Conservation (phyloP, 805 yeast genomes). For the Metschnikowia orientalis region DNA sequence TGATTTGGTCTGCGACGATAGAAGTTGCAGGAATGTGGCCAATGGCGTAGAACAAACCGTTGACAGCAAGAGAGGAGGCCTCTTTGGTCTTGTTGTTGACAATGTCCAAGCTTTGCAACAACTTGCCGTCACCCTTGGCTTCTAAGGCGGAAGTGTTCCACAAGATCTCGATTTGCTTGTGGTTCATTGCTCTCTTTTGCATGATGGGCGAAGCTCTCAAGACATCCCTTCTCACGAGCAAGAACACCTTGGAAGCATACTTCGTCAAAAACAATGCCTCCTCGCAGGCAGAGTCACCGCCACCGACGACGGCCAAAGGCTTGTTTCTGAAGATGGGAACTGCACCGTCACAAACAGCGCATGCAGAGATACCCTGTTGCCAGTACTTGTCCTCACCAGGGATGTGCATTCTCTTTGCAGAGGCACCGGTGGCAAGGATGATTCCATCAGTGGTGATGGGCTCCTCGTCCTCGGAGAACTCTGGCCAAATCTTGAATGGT, state of each 20-base stretch:
- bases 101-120: slow-evolving; percentile 60
- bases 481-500: slow-evolving; percentile 97
- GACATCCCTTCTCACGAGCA: slow-evolving; percentile 90
- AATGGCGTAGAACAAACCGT: slow-evolving; percentile 95
- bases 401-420: slow-evolving; percentile 87
- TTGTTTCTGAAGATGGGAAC: slow-evolving; percentile 97
- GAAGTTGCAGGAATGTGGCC: slow-evolving; percentile 96
- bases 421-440: slow-evolving; percentile 95
- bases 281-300: slow-evolving; percentile 99
- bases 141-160: slow-evolving; percentile 82
- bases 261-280: slow-evolving; percentile 96
- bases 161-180: slow-evolving; percentile 86
- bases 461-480: slow-evolving; percentile 85
- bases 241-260: slow-evolving; percentile 92
- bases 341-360: slow-evolving; percentile 99
- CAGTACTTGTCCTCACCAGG: slow-evolving; percentile 98
- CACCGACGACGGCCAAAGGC: slow-evolving; percentile 97
- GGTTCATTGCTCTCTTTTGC: slow-evolving; percentile 85
- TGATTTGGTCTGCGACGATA: slow-evolving; percentile 71
- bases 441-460: slow-evolving; percentile 92
- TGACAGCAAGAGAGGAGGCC: slow-evolving; percentile 65
- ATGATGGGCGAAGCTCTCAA: slow-evolving; percentile 94
- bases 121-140: slow-evolving; percentile 92
- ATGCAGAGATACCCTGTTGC: slow-evolving; percentile 99
- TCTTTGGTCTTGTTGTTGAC: slow-evolving; percentile 71